Conservation (phyloP, 345 rosid species). For the Odontarrhena argentea region DNA sequence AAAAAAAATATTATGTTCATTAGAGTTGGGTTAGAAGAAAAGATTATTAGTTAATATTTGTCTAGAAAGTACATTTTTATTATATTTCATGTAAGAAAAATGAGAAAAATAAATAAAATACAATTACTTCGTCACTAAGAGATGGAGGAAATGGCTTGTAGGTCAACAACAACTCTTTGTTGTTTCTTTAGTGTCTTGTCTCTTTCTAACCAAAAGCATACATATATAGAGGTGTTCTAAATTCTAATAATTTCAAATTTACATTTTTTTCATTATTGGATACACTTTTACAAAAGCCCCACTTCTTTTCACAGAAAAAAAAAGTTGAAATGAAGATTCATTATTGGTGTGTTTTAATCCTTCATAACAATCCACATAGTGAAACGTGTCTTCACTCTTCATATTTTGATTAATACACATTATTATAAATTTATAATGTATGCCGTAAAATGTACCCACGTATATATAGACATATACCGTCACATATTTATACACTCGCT, state of each 20-base stretch:
- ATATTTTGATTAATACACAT: background rate
- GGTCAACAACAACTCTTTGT: conserved; percentile 35
- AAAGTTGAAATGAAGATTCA: conserved; percentile 28
- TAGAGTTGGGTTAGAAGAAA: background rate
- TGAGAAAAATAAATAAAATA: background rate
- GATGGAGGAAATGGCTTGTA: conserved; percentile 35
- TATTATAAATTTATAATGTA: no score
- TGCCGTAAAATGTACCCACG: no score
- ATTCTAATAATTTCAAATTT: conserved; percentile 11
- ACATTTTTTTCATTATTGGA: conserved; percentile 21
- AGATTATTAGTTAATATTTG: background rate
- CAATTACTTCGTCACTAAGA: conserved; percentile 42
- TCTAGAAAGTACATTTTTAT: conserved; percentile 1
- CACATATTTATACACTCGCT: no score
- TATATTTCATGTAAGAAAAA: conserved; percentile 6
- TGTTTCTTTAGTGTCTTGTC: conserved; percentile 34
- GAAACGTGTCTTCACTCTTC: conserved; percentile 28
- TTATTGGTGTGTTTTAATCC: conserved; percentile 25
- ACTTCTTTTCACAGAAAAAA: conserved; percentile 4
- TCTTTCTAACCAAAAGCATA: conserved; percentile 36
- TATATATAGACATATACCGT: no score
- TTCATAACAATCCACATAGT: conserved; percentile 25
- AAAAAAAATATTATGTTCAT: background rate
- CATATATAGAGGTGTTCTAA: conserved; percentile 20
- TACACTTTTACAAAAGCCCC: conserved; percentile 34